phyloP scores from a whole-genome alignment of 2,329 filamentous ascomycete species.

The Cryphonectria radicalis region DNA sequence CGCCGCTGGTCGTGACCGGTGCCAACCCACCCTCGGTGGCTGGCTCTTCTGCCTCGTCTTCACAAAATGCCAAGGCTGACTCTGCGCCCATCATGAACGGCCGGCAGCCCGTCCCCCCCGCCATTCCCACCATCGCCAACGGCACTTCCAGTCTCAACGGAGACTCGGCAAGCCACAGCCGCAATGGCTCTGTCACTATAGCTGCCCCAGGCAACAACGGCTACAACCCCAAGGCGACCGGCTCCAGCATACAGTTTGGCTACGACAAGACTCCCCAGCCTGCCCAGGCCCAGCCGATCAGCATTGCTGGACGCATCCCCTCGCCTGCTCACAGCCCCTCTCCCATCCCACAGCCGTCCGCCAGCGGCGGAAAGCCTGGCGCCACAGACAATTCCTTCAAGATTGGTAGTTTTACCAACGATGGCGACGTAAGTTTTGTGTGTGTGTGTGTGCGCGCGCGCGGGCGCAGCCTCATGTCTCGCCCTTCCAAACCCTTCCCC shows the following conservation, averaged over 20 bases:
- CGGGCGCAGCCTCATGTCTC: not conserved
- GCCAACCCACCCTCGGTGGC: slow-evolving; percentile 60
- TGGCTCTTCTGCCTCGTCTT: slow-evolving; percentile 55
- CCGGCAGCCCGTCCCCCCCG: slow-evolving; percentile 72
- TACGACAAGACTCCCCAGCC: slow-evolving; percentile 73
- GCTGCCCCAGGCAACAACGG: slow-evolving; percentile 78
- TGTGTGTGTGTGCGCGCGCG: not conserved
- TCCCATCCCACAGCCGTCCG: slow-evolving; percentile 86
- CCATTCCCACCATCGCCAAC: slow-evolving; percentile 64
- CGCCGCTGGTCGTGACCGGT: slow-evolving; percentile 64
- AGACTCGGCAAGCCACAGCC: slow-evolving; percentile 70
- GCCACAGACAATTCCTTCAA: slow-evolving; percentile 64
- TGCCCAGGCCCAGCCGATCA: slow-evolving; percentile 60
- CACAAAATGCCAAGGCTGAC: slow-evolving; percentile 66
- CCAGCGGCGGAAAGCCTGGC: slow-evolving; percentile 78
- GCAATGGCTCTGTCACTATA: slow-evolving; percentile 92
- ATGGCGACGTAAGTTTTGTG: slow-evolving; percentile 72
- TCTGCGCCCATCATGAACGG: slow-evolving; percentile 81
- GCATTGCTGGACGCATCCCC: slow-evolving; percentile 70
- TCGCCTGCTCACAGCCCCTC: slow-evolving; percentile 89
- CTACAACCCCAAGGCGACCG: slow-evolving; percentile 62
- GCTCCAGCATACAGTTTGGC: slow-evolving; percentile 74
- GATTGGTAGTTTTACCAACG: slow-evolving; percentile 79
- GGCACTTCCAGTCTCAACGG: slow-evolving; percentile 72
- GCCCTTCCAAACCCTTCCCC: too few relatives aligned